Conservation (phyloP, 805 yeast species). For the Debaryomyces hansenii region DNA sequence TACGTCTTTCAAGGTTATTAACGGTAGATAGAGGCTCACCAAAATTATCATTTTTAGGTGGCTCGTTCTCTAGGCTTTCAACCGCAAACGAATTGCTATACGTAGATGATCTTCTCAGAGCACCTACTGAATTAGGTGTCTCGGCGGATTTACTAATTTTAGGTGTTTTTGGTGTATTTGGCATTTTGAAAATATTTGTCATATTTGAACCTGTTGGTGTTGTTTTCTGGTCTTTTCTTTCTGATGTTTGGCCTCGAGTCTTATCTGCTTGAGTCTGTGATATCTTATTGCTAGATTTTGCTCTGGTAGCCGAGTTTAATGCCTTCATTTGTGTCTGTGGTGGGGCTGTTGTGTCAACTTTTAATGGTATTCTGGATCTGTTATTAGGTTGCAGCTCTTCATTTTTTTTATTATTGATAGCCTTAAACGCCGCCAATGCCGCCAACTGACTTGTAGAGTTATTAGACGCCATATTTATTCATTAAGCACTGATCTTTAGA, state of each 20-base stretch:
- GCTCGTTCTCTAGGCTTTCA: neutral
- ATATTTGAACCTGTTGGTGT: neutral
- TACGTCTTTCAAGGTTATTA: neutral
- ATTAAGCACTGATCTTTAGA: neutral
- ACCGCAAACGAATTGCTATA: neutral
- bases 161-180: neutral
- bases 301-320: neutral
- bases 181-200: neutral
- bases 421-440: slow-evolving; percentile 45
- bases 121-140: neutral
- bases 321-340: neutral
- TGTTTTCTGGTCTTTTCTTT: neutral
- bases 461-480: slow-evolving; percentile 5
- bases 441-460: slow-evolving; percentile 41
- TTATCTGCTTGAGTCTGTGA: neutral
- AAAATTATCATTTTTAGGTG: neutral
- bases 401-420: slow-evolving; percentile 3
- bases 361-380: neutral
- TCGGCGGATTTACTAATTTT: neutral
- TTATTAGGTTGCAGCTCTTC: neutral
- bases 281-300: neutral
- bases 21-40: neutral
- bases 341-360: neutral
- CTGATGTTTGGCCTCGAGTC: neutral
- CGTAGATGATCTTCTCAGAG: neutral